Evolutionary conservation across 495 filamentous ascomycete genomes (phyloP).

Genomic region (Penicillium alfredii): DNA sequence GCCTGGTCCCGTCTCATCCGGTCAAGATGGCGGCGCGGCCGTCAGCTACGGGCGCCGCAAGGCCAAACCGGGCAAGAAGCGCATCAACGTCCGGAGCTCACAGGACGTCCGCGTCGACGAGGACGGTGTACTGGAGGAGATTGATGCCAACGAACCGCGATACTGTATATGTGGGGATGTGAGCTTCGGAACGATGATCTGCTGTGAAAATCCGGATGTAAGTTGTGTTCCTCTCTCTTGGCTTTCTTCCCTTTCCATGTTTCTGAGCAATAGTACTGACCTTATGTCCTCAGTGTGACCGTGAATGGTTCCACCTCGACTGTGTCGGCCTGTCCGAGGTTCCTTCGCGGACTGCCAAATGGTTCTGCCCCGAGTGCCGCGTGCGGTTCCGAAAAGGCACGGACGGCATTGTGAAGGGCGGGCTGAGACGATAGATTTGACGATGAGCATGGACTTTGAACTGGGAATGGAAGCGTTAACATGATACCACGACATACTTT

Average conservation of each 20-base stretch:
- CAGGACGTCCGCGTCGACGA: constrained; percentile 43
- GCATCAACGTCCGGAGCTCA: constrained; percentile 32
- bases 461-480: constrained; percentile 11
- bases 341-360: constrained; percentile 74
- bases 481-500: constrained; percentile 30
- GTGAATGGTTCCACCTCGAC: constrained; percentile 91
- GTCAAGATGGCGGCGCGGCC: constrained; percentile 65
- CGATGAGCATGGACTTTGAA: too few relatives aligned
- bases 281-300: constrained; percentile 55
- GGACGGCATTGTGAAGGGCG: constrained; percentile 36
- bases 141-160: constrained; percentile 79
- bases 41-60: constrained; percentile 75
- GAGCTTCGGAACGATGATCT: constrained; percentile 91
- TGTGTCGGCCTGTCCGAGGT: constrained; percentile 76
- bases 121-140: constrained; percentile 56
- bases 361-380: constrained; percentile 90
- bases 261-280: constrained; percentile 25
- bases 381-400: constrained; percentile 53
- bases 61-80: constrained; percentile 62
- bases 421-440: constrained; percentile 26
- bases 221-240: constrained; percentile 33
- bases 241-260: background rate
- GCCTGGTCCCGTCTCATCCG: constrained; percentile 65
- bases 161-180: constrained; percentile 92
- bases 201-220: constrained; percentile 86